These are phyloP conservation scores for Solanum etuberosum DNA, from an alignment of 257 asterid species.

Conservation along the genomic window DNA sequence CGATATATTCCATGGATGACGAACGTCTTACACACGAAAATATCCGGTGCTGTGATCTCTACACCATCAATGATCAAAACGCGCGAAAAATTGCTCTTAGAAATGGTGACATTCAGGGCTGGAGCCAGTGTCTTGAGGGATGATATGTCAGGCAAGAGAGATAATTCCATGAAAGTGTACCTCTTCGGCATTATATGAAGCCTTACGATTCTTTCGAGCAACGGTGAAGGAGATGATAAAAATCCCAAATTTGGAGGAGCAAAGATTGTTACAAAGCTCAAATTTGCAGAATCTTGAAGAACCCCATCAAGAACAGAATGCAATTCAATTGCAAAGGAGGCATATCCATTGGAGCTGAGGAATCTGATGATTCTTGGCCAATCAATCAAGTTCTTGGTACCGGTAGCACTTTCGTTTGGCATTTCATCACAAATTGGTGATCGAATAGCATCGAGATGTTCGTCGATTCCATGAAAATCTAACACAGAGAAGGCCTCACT, in stretches of 20 bases:
- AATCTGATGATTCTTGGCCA: slow-evolving; percentile 35
- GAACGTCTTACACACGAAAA: slow-evolving; percentile 22
- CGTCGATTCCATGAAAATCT: neutral
- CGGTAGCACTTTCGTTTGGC: neutral
- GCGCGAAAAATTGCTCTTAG: neutral
- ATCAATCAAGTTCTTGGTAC: slow-evolving; percentile 6
- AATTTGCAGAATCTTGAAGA: slow-evolving; percentile 20
- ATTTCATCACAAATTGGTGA: slow-evolving; percentile 16
- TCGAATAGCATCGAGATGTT: slow-evolving; percentile 6
- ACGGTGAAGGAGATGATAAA: slow-evolving; percentile 36
- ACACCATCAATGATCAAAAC: slow-evolving; percentile 32
- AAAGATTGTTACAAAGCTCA: slow-evolving; percentile 38
- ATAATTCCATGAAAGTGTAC: slow-evolving; percentile 21
- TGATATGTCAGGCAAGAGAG: slow-evolving; percentile 16
- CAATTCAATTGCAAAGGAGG: slow-evolving; percentile 54
- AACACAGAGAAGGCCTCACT: slow-evolving; percentile 20
- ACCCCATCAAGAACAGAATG: slow-evolving; percentile 42
- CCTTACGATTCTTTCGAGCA: slow-evolving; percentile 38
- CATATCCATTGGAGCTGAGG: slow-evolving; percentile 44
- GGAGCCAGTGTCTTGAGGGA: slow-evolving; percentile 30
- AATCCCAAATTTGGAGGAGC: slow-evolving; percentile 50
- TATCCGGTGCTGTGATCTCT: slow-evolving; percentile 33
- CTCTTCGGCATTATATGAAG: slow-evolving; percentile 45
- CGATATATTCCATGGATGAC: slow-evolving; percentile 51
- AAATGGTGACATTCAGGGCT: slow-evolving; percentile 20